Evolutionary conservation across 2,329 filamentous ascomycete genomes (phyloP).

Genomic region (Calonectria naviculata): DNA sequence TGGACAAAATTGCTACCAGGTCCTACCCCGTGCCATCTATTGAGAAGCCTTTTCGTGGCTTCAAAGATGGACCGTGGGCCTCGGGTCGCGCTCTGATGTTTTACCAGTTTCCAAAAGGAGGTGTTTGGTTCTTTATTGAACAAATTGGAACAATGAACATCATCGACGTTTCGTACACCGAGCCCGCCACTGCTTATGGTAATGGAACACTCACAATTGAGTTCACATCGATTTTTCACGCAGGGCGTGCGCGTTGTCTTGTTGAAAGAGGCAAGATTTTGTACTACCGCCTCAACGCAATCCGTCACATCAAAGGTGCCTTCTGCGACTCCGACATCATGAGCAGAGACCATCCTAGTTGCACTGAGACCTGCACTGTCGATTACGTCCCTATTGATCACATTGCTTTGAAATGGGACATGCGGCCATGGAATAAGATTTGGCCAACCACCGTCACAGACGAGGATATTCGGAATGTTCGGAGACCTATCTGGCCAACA

Average conservation of each 20-base stretch:
- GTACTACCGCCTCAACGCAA: background rate
- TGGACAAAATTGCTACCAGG: background rate
- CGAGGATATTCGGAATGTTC: background rate
- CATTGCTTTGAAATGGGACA: constrained; percentile 9
- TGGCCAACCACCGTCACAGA: background rate
- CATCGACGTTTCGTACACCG: background rate
- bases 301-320: background rate
- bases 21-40: background rate
- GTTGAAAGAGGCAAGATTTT: background rate
- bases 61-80: background rate
- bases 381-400: background rate
- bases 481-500: background rate
- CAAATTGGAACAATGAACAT: constrained; percentile 25
- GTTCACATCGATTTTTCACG: constrained; percentile 26
- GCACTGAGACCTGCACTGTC: background rate
- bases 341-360: background rate
- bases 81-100: constrained; percentile 31
- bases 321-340: constrained; percentile 1
- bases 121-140: constrained; percentile 35
- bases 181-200: background rate
- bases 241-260: background rate
- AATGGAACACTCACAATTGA: constrained; percentile 30
- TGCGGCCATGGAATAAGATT: background rate
- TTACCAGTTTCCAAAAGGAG: constrained; percentile 23
- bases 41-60: background rate